Evolutionary conservation across 1,284 basidiomycete genomes (phyloP), one percentile per base, ranked within the genome.

Genomic region (Irpex sp.): DNA sequence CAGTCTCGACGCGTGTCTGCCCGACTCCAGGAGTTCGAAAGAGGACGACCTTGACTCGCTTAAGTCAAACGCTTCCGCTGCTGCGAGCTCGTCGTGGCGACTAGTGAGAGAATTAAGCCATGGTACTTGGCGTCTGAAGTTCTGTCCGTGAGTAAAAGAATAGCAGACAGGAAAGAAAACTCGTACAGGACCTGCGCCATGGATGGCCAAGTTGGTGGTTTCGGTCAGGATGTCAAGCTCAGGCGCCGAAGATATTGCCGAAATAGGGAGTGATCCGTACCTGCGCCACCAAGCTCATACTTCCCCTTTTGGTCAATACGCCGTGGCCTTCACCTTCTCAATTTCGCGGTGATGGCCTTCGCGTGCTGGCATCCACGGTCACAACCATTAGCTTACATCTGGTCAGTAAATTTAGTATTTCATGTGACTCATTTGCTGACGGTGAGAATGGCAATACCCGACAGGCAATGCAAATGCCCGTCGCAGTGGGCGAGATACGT

Each of bases 1-100:
- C 13, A 55, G 9, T 52, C 7, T 40, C 7, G 31, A 34, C 5
- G 49, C 56, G 13, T 61, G 54, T 9, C 21, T 31, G 13, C 65
- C 65, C 11, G 49, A 52, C 51, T 62, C 65, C 11, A 68, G 63
- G 5, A 68, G 55, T 57, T 68, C 67, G 47, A 65, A 68, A 5
- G 61, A 65, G 3, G 64, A 63, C 3, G 62, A 63, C 4, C 62
- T 31, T 13, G 64, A 65, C 2, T 6, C 49, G n/a, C 36, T 17
- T 13, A 54, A 37, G 7, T 44, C 44, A 49, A 44, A 21, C 5
- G 58, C 44, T 37, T 44, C 31, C 15, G 34, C 36, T 13, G 11
- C 15, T 34, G 48, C 21, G 13, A n/a, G 36, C 8, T 54, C 47
- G 36, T 44, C 19, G 37, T 44, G 38, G 5, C 36, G 36, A 4